Conservation (phyloP, 2,329 filamentous ascomycete genomes). For the Aureobasidium sp. region DNA sequence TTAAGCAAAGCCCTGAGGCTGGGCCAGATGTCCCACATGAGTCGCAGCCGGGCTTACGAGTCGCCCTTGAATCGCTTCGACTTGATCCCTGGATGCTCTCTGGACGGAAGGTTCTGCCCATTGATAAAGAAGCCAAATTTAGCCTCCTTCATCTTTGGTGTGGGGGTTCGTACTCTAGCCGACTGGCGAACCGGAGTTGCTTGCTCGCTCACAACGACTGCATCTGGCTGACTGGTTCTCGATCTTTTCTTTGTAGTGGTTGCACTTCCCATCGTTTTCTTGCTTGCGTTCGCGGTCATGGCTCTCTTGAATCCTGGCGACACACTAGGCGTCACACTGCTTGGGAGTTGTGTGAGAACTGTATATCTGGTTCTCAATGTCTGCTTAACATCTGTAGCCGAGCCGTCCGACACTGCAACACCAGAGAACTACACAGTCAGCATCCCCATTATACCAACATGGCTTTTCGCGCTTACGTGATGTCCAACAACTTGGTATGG, state of each 20-base stretch:
- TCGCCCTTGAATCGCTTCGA: constrained; percentile 7
- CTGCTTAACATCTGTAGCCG: background rate
- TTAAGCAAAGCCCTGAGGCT: background rate
- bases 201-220: background rate
- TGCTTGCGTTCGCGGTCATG: background rate
- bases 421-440: constrained; percentile 4
- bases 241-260: background rate
- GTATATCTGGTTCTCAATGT: background rate
- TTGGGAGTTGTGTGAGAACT: background rate
- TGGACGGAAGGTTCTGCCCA: background rate
- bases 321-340: background rate
- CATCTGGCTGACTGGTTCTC: background rate
- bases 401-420: background rate
- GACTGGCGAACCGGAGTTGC: background rate
- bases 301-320: background rate
- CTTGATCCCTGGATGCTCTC: background rate
- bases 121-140: constrained; percentile 4
- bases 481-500: background rate
- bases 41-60: background rate
- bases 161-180: background rate
- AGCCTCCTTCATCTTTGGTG: background rate
- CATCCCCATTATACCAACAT: background rate
- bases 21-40: background rate
- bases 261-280: background rate
- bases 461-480: background rate